Evolutionary conservation across 1,139 yeast genomes (phyloP).

Genomic region (Debaryomyces sp.): DNA sequence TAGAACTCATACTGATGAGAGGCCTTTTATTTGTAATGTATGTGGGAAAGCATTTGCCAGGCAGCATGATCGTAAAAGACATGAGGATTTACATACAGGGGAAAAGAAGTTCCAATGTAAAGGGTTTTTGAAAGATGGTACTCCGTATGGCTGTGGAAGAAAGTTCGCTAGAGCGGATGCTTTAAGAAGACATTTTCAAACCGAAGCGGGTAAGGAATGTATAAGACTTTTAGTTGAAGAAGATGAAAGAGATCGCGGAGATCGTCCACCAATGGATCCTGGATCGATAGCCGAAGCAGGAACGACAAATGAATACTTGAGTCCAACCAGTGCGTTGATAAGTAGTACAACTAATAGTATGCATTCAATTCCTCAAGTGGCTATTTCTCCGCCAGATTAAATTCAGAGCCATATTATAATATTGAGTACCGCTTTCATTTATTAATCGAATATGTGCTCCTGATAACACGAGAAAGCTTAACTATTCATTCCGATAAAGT

Average conservation of each 20-base stretch:
- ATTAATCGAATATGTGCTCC: not conserved
- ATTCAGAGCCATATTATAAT: not conserved
- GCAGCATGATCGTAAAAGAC: constrained; percentile 92
- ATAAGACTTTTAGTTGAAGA: constrained; percentile 74
- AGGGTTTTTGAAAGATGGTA: constrained; percentile 67
- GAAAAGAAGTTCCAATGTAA: constrained; percentile 85
- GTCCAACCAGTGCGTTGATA: constrained; percentile 16
- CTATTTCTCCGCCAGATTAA: constrained; percentile 43
- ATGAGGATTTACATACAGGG: constrained; percentile 90
- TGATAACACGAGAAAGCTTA: not conserved
- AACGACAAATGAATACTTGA: constrained; percentile 15
- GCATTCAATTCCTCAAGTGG: constrained; percentile 32
- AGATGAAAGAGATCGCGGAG: constrained; percentile 34
- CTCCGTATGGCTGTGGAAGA: constrained; percentile 88
- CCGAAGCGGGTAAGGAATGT: constrained; percentile 90
- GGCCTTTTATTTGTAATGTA: constrained; percentile 82
- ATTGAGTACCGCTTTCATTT: not conserved
- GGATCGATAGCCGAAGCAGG: constrained; percentile 1
- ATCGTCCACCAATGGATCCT: constrained; percentile 3
- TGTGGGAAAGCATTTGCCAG: constrained; percentile 96
- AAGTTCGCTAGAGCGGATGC: constrained; percentile 97
- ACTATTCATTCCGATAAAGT: not conserved
- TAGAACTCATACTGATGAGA: constrained; percentile 91
- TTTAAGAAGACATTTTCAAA: constrained; percentile 86
- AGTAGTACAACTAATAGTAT: constrained; percentile 10